phyloP scores from a whole-genome alignment of 768 basidiomycete species.

The Psilocybe sp. region DNA sequence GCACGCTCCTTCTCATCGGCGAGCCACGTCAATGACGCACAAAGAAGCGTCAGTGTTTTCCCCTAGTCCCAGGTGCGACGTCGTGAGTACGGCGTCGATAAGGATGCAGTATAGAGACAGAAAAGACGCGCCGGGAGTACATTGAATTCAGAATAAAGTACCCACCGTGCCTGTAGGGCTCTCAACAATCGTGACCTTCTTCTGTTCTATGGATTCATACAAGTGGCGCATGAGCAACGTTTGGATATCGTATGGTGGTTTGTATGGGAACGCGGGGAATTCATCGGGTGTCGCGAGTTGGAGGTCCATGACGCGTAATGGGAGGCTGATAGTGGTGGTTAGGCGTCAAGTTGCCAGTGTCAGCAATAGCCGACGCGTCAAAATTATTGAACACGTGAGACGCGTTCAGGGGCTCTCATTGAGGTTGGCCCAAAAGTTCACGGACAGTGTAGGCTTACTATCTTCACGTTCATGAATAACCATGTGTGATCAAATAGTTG shows the following conservation, averaged over 20 bases:
- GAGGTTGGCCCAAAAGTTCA: too few relatives aligned
- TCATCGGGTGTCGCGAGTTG: constrained; percentile 58
- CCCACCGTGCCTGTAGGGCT: constrained; percentile 87
- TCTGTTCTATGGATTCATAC: constrained; percentile 73
- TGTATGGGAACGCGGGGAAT: constrained; percentile 84
- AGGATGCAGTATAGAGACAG: too few relatives aligned
- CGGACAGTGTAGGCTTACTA: not conserved
- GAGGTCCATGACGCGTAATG: constrained; percentile 23
- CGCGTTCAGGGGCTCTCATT: constrained; percentile 12
- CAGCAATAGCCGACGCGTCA: constrained; percentile 3
- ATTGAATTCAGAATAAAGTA: not conserved
- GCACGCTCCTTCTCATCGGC: constrained; percentile 67
- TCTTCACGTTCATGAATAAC: too few relatives aligned
- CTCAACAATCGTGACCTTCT: constrained; percentile 79
- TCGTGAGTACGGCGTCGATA: too few relatives aligned
- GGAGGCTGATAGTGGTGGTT: not conserved
- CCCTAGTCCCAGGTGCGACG: constrained; percentile 45
- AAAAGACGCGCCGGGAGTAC: too few relatives aligned
- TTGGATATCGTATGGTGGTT: constrained; percentile 82
- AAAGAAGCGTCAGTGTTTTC: constrained; percentile 81
- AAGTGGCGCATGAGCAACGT: constrained; percentile 84
- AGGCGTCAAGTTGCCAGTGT: not conserved
- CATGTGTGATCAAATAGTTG: too few relatives aligned
- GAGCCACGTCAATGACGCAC: constrained; percentile 74
- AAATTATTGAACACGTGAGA: constrained; percentile 12